Conservation (phyloP, 1,284 basidiomycete species). For the Thelephora terrestris region DNA sequence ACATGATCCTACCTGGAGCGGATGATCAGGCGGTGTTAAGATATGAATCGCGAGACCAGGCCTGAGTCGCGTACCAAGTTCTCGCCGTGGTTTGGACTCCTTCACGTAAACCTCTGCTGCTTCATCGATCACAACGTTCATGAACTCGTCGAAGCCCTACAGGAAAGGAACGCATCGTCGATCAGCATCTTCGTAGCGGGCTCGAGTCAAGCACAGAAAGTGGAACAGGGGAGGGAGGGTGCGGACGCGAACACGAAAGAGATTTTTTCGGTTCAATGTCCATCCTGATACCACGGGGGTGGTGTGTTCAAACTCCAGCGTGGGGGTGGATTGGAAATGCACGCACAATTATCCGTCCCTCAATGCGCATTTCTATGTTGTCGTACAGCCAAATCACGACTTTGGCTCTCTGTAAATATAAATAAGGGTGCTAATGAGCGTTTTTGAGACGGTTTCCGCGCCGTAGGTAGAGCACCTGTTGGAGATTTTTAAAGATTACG, state of each 20-base stretch:
- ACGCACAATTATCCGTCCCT: conserved; percentile 93
- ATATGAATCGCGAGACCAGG: conserved; percentile 3
- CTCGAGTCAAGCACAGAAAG: not conserved
- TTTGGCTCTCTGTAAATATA: conserved; percentile 56
- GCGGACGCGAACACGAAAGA: too few relatives aligned
- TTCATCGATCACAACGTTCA: conserved; percentile 98
- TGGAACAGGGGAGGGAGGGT: not conserved
- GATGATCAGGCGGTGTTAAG: conserved; percentile 1
- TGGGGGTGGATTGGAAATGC: conserved; percentile 9
- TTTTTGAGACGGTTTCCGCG: not conserved
- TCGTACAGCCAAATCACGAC: conserved; percentile 97
- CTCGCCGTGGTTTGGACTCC: conserved; percentile 73
- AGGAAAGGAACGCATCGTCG: conserved; percentile 9
- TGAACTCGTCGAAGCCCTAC: conserved; percentile 99
- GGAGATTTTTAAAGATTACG: conserved; percentile 98
- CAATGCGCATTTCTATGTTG: conserved; percentile 93
- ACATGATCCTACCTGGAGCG: conserved; percentile 72
- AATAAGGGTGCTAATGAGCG: conserved; percentile 8
- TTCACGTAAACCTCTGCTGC: conserved; percentile 90
- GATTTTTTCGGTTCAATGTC: not conserved
- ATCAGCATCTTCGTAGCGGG: too few relatives aligned
- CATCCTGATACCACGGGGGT: not conserved
- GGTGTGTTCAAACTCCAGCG: conserved; percentile 11
- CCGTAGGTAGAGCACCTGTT: conserved; percentile 46
- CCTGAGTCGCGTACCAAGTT: conserved; percentile 47